Base-by-base conservation (phyloP, 495 filamentous ascomycete genomes). In the Margaritispora aquatica region DNA sequence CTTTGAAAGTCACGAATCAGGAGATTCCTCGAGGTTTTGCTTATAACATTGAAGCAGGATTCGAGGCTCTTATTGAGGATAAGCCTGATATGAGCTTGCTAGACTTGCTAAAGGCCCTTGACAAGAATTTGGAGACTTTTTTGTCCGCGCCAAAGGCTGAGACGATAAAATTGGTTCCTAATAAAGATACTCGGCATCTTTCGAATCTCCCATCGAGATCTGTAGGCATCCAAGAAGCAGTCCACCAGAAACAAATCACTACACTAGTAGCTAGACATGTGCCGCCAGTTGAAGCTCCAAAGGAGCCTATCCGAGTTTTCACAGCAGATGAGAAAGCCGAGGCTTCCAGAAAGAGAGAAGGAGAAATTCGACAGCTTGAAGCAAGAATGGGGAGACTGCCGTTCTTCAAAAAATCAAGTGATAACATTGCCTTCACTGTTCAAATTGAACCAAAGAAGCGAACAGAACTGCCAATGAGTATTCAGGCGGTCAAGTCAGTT, bases 21-120 rank as follows among this genome's bases (percentile, higher is more conserved):
- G 84, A 92, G 54, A 92, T 96, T 63, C 87, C 85, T n/a, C 71
- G 84, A 58, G 89, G 86, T 0, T 96, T 87, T 66, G 85, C 87
- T 63, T 80, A 86, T 61, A 96, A 95, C 71, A 80, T 96, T 19
- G 87, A 92, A 62, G 75, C 74, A 61, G 92, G 92, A 0, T 96
- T 91, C 71, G 82, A 87, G 63, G 78, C 71, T 11, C 76, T 96
- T 29, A 84, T 84, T 7, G 68, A 81, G 48, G 81, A 79, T 17
- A 75, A 75, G 47, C 73, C 75, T 9, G 74, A 73, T 13, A 74
- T 76, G 4, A 92, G 86, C 0, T 70, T 96, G 13, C 74, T 96
- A 26, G 73, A 74, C 26, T 75, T 89, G 63, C 75, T 88, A 58
- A 92, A 92, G 64, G 78, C 74, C 9, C 75, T 96, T 4, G 91